Percentiles rank a stretch among this genome's conserved stretches.
Evolutionary conservation across 768 basidiomycete species (phyloP).

Genomic region (Auricularia cornea): DNA sequence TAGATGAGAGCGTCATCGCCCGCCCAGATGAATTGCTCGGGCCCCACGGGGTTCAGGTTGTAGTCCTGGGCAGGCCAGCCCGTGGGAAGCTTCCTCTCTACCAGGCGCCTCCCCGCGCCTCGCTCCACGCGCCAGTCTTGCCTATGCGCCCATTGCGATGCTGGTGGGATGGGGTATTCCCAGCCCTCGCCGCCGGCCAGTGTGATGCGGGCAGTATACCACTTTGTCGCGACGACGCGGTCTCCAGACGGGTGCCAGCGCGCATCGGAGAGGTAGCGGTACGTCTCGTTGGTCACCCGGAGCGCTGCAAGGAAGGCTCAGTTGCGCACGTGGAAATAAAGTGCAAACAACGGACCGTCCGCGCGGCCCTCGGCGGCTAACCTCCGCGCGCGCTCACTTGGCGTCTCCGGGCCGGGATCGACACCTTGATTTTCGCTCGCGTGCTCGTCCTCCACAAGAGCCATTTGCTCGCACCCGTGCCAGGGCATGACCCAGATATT

Average conservation of each 20-base stretch:
- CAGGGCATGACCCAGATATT: slow-evolving; percentile 68
- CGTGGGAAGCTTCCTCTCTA: slow-evolving; percentile 47
- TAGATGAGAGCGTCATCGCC: slow-evolving; percentile 52
- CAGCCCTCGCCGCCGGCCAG: slow-evolving; percentile 69
- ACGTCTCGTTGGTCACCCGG: slow-evolving; percentile 66
- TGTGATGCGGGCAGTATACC: slow-evolving; percentile 59
- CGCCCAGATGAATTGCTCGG: slow-evolving; percentile 61
- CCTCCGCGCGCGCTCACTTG: slow-evolving; percentile 37
- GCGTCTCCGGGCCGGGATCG: slow-evolving; percentile 30
- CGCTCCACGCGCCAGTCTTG: slow-evolving; percentile 19
- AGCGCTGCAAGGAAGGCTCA: slow-evolving; percentile 20
- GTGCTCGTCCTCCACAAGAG: slow-evolving; percentile 24
- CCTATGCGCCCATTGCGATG: not conserved
- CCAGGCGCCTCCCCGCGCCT: slow-evolving; percentile 44
- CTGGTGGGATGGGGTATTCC: slow-evolving; percentile 47
- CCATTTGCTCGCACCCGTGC: slow-evolving; percentile 55
- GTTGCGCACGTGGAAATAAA: not conserved
- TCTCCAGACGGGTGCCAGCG: slow-evolving; percentile 61
- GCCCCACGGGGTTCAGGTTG: slow-evolving; percentile 62
- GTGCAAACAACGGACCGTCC: slow-evolving; percentile 26
- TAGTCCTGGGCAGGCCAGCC: slow-evolving; percentile 58
- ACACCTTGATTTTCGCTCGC: not conserved
- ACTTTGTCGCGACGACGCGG: slow-evolving; percentile 68
- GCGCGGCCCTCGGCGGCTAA: slow-evolving; percentile 50
- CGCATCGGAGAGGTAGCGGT: slow-evolving; percentile 60